phyloP scores from a whole-genome alignment of 2,329 filamentous ascomycete species.

The Neonectria hederae region DNA sequence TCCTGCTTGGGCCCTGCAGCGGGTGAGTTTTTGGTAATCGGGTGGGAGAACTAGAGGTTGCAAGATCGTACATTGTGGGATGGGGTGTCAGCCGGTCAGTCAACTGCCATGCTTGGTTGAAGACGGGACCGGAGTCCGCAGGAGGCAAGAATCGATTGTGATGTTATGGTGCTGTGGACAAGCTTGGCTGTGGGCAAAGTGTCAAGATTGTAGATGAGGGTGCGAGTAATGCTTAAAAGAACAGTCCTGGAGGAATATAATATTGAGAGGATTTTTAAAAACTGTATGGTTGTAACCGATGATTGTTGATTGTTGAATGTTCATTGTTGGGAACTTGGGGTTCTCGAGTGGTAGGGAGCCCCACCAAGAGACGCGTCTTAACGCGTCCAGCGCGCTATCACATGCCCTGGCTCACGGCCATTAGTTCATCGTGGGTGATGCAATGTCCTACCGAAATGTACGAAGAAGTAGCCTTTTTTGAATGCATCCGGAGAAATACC shows the following conservation, averaged over 20 bases:
- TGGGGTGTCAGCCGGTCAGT: neutral
- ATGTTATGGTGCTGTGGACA: neutral
- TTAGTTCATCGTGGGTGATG: neutral
- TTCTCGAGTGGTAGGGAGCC: slow-evolving; percentile 6
- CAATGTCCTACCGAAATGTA: too few relatives aligned
- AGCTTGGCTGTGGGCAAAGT: neutral
- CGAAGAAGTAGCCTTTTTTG: neutral
- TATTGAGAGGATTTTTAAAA: too few relatives aligned
- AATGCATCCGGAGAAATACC: neutral
- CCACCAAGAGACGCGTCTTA: slow-evolving; percentile 17
- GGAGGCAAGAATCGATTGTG: neutral
- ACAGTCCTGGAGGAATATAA: neutral
- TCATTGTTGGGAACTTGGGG: neutral
- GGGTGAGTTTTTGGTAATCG: slow-evolving; percentile 11
- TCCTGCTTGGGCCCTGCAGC: slow-evolving; percentile 44
- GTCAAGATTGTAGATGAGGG: neutral
- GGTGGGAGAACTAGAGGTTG: rapidly evolving
- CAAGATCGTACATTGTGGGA: slow-evolving; percentile 10
- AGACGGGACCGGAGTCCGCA: slow-evolving; percentile 23
- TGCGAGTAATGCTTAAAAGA: too few relatives aligned
- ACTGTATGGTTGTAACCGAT: too few relatives aligned
- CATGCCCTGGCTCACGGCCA: slow-evolving; percentile 16
- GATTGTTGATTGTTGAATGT: neutral
- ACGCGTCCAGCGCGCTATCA: slow-evolving; percentile 28
- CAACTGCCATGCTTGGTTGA: slow-evolving; percentile 19